Percentiles rank a stretch among this genome's conserved stretches.
Conservation (phyloP, 345 rosid genomes). For the Sonneratia caseolaris region DNA sequence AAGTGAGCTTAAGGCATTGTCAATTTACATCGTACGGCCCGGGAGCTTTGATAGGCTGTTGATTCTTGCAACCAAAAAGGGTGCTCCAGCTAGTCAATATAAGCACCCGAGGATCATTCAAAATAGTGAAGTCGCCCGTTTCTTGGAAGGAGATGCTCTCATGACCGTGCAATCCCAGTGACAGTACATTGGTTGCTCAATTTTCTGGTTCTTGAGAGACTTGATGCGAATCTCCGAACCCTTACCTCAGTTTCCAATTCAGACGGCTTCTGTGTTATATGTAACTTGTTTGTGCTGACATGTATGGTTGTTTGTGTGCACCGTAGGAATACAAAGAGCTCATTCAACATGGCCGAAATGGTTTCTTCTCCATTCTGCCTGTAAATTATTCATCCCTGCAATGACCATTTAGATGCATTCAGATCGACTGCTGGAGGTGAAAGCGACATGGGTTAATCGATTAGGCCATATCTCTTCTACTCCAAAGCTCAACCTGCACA, state of each 20-base stretch:
- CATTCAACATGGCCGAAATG: too few species aligned
- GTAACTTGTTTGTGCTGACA: neutral
- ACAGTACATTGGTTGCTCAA: neutral
- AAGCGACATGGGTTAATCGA: too few species aligned
- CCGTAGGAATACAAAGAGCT: neutral
- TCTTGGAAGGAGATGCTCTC: slow-evolving; percentile 28
- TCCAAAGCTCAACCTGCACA: too few species aligned
- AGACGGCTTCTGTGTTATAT: neutral
- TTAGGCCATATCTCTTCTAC: too few species aligned
- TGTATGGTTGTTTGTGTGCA: neutral
- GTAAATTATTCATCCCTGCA: too few species aligned
- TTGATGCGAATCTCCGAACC: too few species aligned
- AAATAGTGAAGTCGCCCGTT: slow-evolving; percentile 19
- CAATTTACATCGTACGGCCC: slow-evolving; percentile 22
- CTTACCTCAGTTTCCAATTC: neutral
- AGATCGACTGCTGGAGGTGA: too few species aligned
- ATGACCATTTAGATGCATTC: too few species aligned
- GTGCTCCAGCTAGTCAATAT: slow-evolving; percentile 42
- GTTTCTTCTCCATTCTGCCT: too few species aligned
- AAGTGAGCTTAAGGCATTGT: slow-evolving; percentile 25
- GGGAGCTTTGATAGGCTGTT: slow-evolving; percentile 33
- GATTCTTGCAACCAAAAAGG: slow-evolving; percentile 21
- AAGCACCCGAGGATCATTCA: slow-evolving; percentile 43
- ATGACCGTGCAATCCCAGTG: slow-evolving; percentile 13
- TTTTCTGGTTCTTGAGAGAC: neutral